Percentiles rank a stretch among this genome's conserved stretches.
Conservation (phyloP, 768 basidiomycete species). For the Amanita inopinata region DNA sequence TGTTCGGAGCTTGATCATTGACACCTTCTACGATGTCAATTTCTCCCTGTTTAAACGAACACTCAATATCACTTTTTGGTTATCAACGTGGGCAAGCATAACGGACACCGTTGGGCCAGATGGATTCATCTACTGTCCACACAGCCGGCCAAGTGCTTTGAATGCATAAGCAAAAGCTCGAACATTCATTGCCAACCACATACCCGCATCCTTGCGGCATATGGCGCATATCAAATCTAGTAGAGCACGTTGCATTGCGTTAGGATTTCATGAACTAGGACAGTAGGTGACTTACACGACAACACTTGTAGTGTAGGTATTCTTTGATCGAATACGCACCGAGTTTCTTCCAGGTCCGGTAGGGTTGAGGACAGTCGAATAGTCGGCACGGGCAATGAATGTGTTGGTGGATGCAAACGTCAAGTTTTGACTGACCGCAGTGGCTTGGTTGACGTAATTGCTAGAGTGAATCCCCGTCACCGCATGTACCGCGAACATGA, state of each 20-base stretch:
- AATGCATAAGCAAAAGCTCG: conserved; percentile 3
- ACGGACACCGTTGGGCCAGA: conserved; percentile 21
- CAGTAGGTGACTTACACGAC: conserved; percentile 32
- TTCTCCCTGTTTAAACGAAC: conserved; percentile 24
- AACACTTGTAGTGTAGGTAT: conserved; percentile 42
- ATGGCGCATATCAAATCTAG: conserved; percentile 31
- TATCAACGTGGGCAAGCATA: neutral
- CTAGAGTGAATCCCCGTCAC: neutral
- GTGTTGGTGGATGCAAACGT: conserved; percentile 38
- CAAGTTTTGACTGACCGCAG: conserved; percentile 37
- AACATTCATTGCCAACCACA: conserved; percentile 11
- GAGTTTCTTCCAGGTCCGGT: conserved; percentile 43
- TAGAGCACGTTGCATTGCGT: neutral
- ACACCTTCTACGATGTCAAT: conserved; percentile 49
- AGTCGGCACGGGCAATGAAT: conserved; percentile 46
- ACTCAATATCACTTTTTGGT: neutral
- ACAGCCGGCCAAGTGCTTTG: conserved; percentile 40
- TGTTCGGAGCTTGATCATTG: conserved; percentile 43
- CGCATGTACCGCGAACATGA: neutral
- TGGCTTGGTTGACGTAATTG: conserved; percentile 26
- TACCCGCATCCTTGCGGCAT: conserved; percentile 51
- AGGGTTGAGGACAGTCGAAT: conserved; percentile 32
- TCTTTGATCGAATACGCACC: conserved; percentile 42
- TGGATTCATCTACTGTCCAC: conserved; percentile 25
- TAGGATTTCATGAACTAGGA: neutral